Conservation (phyloP, 768 basidiomycete genomes). For the Tulasnella sp. region DNA sequence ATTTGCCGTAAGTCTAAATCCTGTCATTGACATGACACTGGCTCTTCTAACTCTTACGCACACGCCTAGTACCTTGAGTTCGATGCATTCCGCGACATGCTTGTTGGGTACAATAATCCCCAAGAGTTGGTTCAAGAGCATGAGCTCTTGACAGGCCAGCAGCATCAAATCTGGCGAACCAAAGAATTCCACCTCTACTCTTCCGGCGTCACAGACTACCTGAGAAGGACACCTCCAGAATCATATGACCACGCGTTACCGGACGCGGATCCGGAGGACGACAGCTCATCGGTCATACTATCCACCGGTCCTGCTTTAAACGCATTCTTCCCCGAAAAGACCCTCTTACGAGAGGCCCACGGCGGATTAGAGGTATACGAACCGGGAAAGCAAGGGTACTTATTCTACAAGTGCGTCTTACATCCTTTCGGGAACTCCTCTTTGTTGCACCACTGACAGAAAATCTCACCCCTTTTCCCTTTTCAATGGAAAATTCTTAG, state of each 20-base stretch:
- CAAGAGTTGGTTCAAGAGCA: slow-evolving; percentile 39
- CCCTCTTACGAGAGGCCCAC: slow-evolving; percentile 37
- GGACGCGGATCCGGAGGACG: background rate
- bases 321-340: slow-evolving; percentile 48
- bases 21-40: background rate
- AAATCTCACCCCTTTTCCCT: background rate
- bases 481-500: background rate
- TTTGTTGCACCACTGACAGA: background rate
- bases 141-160: slow-evolving; percentile 63
- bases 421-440: background rate
- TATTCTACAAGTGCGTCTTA: slow-evolving; percentile 9
- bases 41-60: background rate
- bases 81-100: slow-evolving; percentile 45
- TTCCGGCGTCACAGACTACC: background rate
- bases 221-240: background rate
- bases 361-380: slow-evolving; percentile 23
- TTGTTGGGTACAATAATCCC: slow-evolving; percentile 39
- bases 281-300: slow-evolving; percentile 22
- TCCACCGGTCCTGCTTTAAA: slow-evolving; percentile 49
- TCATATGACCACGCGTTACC: background rate
- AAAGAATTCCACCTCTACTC: slow-evolving; percentile 49
- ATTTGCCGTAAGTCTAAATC: slow-evolving; percentile 15
- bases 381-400: background rate
- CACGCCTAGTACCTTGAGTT: slow-evolving; percentile 60
- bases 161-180: slow-evolving; percentile 84